These are phyloP conservation scores for Colletotrichum sp. DNA, from an alignment of 2,329 filamentous ascomycete species.

Conservation along the genomic window DNA sequence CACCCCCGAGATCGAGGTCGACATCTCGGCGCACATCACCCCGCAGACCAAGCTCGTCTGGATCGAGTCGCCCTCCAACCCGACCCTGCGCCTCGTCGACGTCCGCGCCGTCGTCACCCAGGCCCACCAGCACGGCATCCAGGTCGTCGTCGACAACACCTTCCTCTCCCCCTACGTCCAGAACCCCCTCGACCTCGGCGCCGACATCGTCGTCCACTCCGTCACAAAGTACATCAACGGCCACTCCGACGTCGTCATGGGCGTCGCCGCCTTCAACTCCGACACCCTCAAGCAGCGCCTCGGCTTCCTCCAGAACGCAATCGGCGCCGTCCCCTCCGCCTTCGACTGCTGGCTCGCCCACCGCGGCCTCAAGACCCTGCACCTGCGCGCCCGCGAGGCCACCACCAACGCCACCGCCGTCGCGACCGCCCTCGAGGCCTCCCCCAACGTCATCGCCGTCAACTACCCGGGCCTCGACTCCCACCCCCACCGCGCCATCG, in stretches of 20 bases:
- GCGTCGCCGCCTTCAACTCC: constrained; percentile 93
- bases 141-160: constrained; percentile 99
- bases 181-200: constrained; percentile 93
- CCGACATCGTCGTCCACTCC: constrained; percentile 95
- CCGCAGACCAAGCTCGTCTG: constrained; percentile 92
- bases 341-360: constrained; percentile 99
- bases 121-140: constrained; percentile 86
- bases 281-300: constrained; percentile 78
- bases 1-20: constrained; percentile 87
- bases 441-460: constrained; percentile 83
- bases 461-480: constrained; percentile 94
- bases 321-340: constrained; percentile 90
- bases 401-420: constrained; percentile 81
- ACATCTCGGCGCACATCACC: constrained; percentile 84
- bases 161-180: constrained; percentile 97
- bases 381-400: constrained; percentile 88
- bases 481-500: constrained; percentile 85
- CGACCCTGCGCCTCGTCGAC: constrained; percentile 90
- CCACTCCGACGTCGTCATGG: constrained; percentile 97
- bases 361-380: constrained; percentile 94
- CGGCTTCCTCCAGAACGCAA: constrained; percentile 94
- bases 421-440: constrained; percentile 77
- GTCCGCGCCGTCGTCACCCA: constrained; percentile 83
- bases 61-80: constrained; percentile 97
- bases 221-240: constrained; percentile 99